Percentiles rank a stretch among this genome's conserved stretches.
These are phyloP conservation scores for Chaetomium tenue DNA, from an alignment of 495 filamentous ascomycete genomes.

Conservation along the genomic window DNA sequence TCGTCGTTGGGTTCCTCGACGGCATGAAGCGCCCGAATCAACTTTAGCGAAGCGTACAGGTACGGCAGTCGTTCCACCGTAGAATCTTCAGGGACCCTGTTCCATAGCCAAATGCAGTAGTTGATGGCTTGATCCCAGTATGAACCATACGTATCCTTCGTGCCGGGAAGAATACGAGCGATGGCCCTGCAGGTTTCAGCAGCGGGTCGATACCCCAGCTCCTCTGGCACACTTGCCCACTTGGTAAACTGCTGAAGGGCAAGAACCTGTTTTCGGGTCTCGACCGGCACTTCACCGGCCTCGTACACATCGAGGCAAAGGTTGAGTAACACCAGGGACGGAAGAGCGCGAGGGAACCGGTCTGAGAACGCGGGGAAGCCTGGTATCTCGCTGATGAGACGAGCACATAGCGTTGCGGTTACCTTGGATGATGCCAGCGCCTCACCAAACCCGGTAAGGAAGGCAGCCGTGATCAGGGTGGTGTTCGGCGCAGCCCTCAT, in stretches of 20 bases:
- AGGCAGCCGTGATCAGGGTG: constrained; percentile 49
- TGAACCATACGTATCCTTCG: constrained; percentile 75
- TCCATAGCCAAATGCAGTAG: constrained; percentile 57
- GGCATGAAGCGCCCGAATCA: constrained; percentile 60
- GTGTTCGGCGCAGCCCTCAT: constrained; percentile 45
- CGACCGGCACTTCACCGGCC: constrained; percentile 51
- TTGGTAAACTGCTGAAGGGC: constrained; percentile 73
- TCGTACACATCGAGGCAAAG: constrained; percentile 47
- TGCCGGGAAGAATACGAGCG: constrained; percentile 61
- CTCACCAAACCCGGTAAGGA: constrained; percentile 55
- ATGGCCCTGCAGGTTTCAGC: constrained; percentile 64
- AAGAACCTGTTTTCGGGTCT: constrained; percentile 78
- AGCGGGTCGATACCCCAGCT: constrained; percentile 50
- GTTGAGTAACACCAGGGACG: constrained; percentile 47
- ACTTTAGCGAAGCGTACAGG: constrained; percentile 66
- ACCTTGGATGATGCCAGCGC: constrained; percentile 44
- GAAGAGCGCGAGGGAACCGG: constrained; percentile 38
- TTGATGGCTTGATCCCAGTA: constrained; percentile 74
- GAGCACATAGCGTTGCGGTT: constrained; percentile 51
- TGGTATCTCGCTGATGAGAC: constrained; percentile 54
- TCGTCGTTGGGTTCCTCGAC: constrained; percentile 78
- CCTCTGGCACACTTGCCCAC: constrained; percentile 59
- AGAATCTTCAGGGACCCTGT: constrained; percentile 38
- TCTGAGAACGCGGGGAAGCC: constrained; percentile 36
- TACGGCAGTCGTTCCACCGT: constrained; percentile 52